Percentiles rank a stretch among this genome's conserved stretches.
Evolutionary conservation across 148 eudicot species (phyloP).

Genomic region (Cornus controversa): DNA sequence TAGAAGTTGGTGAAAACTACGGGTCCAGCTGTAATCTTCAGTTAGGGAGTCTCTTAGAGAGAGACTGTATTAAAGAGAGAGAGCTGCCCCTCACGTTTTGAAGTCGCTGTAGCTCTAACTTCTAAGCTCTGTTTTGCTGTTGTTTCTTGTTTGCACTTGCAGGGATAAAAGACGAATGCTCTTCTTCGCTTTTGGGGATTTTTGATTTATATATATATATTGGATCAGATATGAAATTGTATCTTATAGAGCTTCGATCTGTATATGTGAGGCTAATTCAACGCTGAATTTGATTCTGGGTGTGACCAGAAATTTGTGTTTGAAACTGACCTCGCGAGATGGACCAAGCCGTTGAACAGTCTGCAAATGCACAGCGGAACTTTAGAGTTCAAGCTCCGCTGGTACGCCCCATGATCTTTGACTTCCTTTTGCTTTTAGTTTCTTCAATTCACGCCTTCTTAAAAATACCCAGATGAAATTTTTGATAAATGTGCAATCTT

Average conservation of each 20-base stretch:
- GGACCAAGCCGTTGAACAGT: constrained; percentile 39
- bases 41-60: not conserved
- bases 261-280: not conserved
- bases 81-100: constrained; percentile 24
- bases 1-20: constrained; percentile 18
- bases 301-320: constrained; percentile 12
- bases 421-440: constrained; percentile 3
- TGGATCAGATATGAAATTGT: constrained; percentile 20
- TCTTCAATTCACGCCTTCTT: constrained; percentile 12
- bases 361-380: constrained; percentile 53
- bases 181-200: constrained; percentile 10
- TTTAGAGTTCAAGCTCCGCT: constrained; percentile 81
- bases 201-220: not conserved
- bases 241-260: constrained; percentile 17
- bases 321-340: constrained; percentile 32
- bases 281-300: constrained; percentile 10
- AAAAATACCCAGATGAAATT: constrained; percentile 22
- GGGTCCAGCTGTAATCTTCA: constrained; percentile 35
- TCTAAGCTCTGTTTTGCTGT: constrained; percentile 11
- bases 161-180: constrained; percentile 11
- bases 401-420: constrained; percentile 41
- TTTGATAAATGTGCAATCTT: too few species aligned
- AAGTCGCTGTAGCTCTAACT: constrained; percentile 14
- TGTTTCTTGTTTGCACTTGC: constrained; percentile 26
- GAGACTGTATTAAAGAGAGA: not conserved